Base-by-base conservation (phyloP, 805 yeast species). In the Candida fluviatilis region DNA sequence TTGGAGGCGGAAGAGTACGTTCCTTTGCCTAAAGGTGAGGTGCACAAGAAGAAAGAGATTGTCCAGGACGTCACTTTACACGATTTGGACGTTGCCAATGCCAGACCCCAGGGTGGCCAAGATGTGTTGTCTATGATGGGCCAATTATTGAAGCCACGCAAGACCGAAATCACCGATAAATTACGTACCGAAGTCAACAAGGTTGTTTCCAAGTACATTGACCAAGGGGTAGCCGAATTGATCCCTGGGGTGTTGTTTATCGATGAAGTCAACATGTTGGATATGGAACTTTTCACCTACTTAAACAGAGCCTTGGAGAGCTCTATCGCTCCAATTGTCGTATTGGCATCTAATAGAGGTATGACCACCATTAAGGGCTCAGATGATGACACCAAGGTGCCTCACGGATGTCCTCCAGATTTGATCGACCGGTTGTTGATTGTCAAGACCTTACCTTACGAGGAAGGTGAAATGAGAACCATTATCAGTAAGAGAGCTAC, bases 191-290 rank as follows among this genome's bases (percentile, higher is more conserved):
- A 93, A 66, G 96, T 93, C 47, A 88, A 95, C 66, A 89, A 88
- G 66, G 96, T 93, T 33, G 98, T 91, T 26, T 83, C 87, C 52
- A 89, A 89, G 62, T 93, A 95, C 71, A 91, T 91, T 42, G 96
- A 91, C 62, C 97, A 93, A 68, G 99, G 99, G 43, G 86, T 91
- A 38, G 99, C 99, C 10, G 98, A 91, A 65, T 75, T 93, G 35
- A 86, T 93, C 41, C 99, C 99, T 1, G 99, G 99, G 54, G 99
- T 93, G 13, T 71, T 93, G 51, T 93, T 93, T 62, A 89, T 93
- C 51, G 99, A 93, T 64, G 99, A 93, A 68, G 97, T 90, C 36
- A 96, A 93, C 66, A 93, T 93, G 98, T 78, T 93, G 47, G 99
- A 93, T 62, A 84, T 93, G 53, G 99, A 93, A 64, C 82, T 96